A percentile compares a stretch with the other conserved stretches of the same genome.
Conservation (phyloP, 768 basidiomycete genomes). For the Leccinum variicolor region DNA sequence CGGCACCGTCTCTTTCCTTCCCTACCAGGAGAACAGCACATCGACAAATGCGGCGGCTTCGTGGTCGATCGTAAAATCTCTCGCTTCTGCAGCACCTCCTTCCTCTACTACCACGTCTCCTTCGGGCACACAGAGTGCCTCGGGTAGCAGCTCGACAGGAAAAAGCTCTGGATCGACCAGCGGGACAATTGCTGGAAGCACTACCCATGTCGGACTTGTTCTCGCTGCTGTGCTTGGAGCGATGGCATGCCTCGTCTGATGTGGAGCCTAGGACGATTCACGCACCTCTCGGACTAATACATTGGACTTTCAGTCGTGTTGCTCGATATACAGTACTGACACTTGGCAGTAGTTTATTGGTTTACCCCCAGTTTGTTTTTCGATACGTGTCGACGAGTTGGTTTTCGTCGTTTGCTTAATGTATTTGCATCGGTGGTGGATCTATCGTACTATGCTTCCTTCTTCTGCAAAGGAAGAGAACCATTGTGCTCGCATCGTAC, state of each 20-base stretch:
- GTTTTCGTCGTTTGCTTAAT: background rate
- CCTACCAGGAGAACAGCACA: constrained; percentile 47
- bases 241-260: constrained; percentile 13
- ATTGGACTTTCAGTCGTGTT: background rate
- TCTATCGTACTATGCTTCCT: background rate
- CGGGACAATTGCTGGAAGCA: constrained; percentile 9
- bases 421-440: background rate
- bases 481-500: background rate
- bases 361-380: background rate
- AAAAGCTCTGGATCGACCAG: constrained; percentile 12
- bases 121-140: constrained; percentile 16
- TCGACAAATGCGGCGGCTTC: constrained; percentile 42
- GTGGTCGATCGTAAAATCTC: constrained; percentile 46
- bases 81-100: constrained; percentile 44
- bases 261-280: background rate
- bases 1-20: constrained; percentile 59
- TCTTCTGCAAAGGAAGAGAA: background rate
- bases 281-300: background rate
- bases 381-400: background rate
- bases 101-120: constrained; percentile 19
- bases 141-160: constrained; percentile 14
- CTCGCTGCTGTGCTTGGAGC: constrained; percentile 8
- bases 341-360: background rate
- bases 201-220: constrained; percentile 14
- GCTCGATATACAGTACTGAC: constrained; percentile 5